Conservation (phyloP, 78 protist genomes). For the Cyanophora paradoxa region DNA sequence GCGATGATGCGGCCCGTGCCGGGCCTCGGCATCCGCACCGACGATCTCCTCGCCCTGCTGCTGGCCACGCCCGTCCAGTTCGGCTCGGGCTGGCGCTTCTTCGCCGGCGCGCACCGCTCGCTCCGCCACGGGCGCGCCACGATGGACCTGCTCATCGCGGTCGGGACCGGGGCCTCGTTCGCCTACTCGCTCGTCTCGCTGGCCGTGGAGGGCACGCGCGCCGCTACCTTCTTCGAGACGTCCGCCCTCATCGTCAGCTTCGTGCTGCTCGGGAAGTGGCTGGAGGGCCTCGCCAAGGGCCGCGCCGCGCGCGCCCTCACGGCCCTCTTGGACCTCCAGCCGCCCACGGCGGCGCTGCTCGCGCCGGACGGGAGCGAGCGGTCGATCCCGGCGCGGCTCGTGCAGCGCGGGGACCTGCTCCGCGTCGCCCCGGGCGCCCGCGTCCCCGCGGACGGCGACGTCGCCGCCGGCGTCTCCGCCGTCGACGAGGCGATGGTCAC, state of each 20-base stretch:
- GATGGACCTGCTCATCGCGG: conserved; percentile 84
- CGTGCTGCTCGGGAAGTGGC: conserved; percentile 71
- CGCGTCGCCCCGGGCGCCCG: background rate
- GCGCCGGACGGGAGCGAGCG: background rate
- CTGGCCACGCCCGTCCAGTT: conserved; percentile 68
- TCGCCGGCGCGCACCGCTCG: conserved; percentile 31
- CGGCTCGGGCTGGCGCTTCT: conserved; percentile 59
- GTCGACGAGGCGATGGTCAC: conserved; percentile 90
- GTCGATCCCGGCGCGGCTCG: conserved; percentile 8
- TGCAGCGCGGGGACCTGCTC: background rate
- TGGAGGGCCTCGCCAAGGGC: conserved; percentile 83
- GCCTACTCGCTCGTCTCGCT: conserved; percentile 60
- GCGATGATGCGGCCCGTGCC: background rate
- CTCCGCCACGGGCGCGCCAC: conserved; percentile 59
- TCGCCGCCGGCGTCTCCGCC: conserved; percentile 34
- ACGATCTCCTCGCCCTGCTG: conserved; percentile 24
- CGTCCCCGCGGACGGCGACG: conserved; percentile 44
- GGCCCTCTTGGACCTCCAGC: conserved; percentile 49
- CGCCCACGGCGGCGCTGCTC: conserved; percentile 36
- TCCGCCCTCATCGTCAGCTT: conserved; percentile 69
- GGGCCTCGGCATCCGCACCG: background rate
- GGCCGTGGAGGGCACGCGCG: conserved; percentile 2
- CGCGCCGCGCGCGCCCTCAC: conserved; percentile 69
- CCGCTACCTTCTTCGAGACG: conserved; percentile 37
- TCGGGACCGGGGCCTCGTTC: conserved; percentile 80